A percentile compares a stretch with the other conserved stretches of the same genome.
Evolutionary conservation across 148 eudicot genomes (phyloP).

Genomic region (Rhododendron vialii): DNA sequence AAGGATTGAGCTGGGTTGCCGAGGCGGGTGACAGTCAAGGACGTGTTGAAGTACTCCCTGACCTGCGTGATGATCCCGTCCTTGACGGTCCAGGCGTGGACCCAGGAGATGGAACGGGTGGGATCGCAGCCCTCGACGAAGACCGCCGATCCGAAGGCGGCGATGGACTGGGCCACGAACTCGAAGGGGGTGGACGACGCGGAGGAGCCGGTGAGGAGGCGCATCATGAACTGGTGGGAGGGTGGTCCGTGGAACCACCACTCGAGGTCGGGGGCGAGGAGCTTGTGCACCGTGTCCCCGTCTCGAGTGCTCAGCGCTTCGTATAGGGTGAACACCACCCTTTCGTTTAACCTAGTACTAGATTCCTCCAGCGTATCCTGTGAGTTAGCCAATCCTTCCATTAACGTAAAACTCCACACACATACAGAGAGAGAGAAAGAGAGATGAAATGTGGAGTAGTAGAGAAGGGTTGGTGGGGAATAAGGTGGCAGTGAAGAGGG

Average conservation of each 20-base stretch:
- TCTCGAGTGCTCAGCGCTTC: slow-evolving; percentile 52
- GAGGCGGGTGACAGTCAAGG: slow-evolving; percentile 35
- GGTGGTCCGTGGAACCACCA: slow-evolving; percentile 90
- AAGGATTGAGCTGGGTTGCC: slow-evolving; percentile 9
- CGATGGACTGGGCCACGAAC: slow-evolving; percentile 36
- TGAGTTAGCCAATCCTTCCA: slow-evolving; percentile 42
- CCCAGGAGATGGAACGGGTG: slow-evolving; percentile 51
- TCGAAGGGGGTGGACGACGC: slow-evolving; percentile 14
- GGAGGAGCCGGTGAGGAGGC: slow-evolving; percentile 44
- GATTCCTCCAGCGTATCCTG: slow-evolving; percentile 15
- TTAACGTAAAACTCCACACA: too few species aligned
- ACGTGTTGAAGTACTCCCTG: slow-evolving; percentile 42
- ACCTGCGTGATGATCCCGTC: slow-evolving; percentile 43
- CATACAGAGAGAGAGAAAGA: not conserved
- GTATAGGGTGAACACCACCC: slow-evolving; percentile 52
- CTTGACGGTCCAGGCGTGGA: slow-evolving; percentile 66
- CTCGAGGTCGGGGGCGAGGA: slow-evolving; percentile 58
- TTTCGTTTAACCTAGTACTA: slow-evolving; percentile 10
- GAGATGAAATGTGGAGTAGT: not conserved
- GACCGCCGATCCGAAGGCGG: slow-evolving; percentile 42
- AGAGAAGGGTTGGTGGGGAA: not conserved
- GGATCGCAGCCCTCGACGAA: slow-evolving; percentile 64
- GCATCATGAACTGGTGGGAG: slow-evolving; percentile 64
- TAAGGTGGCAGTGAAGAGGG: not conserved
- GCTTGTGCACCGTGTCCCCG: slow-evolving; percentile 39